Evolutionary conservation across 768 basidiomycete genomes (phyloP), one percentile per base, ranked within the genome.

Genomic region (Xanthoconium purpureum): DNA sequence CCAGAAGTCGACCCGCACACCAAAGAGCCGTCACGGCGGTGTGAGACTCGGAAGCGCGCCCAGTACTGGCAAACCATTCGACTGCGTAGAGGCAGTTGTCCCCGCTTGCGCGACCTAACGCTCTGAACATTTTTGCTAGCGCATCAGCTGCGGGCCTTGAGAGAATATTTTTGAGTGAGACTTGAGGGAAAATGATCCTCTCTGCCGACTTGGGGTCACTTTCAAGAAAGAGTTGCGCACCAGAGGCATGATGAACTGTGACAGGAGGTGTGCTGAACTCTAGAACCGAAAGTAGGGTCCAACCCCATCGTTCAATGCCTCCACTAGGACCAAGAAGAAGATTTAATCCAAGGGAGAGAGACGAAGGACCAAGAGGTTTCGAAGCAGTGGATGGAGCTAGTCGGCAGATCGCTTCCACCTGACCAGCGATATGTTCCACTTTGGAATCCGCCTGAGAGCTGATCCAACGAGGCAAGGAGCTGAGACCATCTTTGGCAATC

Each of bases 251-350:
- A 14, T 81, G 76, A 12, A 81, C 67, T 7, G 75, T 71, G 48
- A 83, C 69, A 9, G 76, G 71, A n/a, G 80, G 88, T 59, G 77
- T 76, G 3, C 70, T 73, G 54, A 98, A 84, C 61, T 93, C 87
- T 38, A 98, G 73, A n/a, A 88, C 90, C 0, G 83, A 81, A 30
- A 98, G 78, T 5, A 99, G 66, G 47, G 83, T 82, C 88, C 89
- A 94, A 5, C 93, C 91, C 96, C 94, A 98, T 69, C 86, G 86
- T 63, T 97, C 93, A 17, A 97, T 84, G 0, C 89, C 87, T 7
- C 93, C 92, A 0, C 75, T 80, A 1, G 93, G 88, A 5, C 94
- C 94, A 1, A 96, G 78, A 6, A 94, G 77, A 52, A 80, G 81
- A 9, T 79, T 81, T 3, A 91, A 74, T 37, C 76, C 77, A 15